Evolutionary conservation across 306 rosid species (phyloP), one percentile per base, ranked within the genome.

Genomic region (Dryas drummondii): DNA sequence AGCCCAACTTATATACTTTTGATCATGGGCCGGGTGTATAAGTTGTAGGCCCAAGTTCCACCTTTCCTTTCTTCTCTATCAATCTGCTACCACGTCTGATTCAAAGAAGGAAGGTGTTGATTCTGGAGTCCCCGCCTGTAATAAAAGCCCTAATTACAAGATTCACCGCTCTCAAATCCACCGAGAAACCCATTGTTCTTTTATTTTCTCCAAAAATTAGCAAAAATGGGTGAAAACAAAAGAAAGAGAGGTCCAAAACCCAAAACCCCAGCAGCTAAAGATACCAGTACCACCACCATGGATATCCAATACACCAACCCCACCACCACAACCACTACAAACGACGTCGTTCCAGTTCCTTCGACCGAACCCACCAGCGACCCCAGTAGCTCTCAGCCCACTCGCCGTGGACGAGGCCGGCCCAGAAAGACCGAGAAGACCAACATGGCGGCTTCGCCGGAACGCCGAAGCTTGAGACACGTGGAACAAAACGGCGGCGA

Each of bases 221-320:
- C 4, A 56, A 65, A 70, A 78, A 87, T 89, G 94, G 88, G 86
- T 27, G 79, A 54, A 2, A 79, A 40, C 0, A 89, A 87, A 83
- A 76, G 88, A 75, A 90, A 84, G 68, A 86, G 92, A 6, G 89
- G 84, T 47, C 80, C 84, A 72, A 87, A 84, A 67, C 74, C 85
- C 68, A 84, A 86, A 79, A 9, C 66, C 60, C 78, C 86, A 6
- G 40, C 80, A 22, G 15, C 84, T 3, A 52, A 57, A 4, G 90
- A 71, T 53, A 71, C 49, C 65, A 2, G 26, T 19, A 47, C 15
- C 67, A 4, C 74, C 72, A 63, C 62, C 22, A 53, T 75, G 63
- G 83, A 76, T 14, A 66, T 78, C 14, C 73, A 58, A 61, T 48
- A 68, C 75, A 27, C 75, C 62, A 72, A 27, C 41, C n/a, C 71